Percentiles rank a stretch among this genome's conserved stretches.
Conservation (phyloP, 1,284 basidiomycete genomes). For the Salmacisia buchloeana region DNA sequence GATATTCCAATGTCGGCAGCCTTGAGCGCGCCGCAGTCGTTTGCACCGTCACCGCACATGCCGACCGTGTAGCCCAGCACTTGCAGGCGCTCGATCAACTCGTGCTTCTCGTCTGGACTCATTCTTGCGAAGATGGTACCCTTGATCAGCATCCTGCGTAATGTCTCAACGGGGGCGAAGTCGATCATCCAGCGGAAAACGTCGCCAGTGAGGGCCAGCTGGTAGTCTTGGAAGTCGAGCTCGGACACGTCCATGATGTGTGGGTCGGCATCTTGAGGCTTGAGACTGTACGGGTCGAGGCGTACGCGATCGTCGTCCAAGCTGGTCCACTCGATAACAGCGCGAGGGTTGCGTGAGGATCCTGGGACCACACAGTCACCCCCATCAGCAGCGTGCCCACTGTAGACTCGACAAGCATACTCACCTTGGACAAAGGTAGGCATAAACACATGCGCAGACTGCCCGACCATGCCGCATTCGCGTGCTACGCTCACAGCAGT, state of each 20-base stretch:
- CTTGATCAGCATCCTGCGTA: conserved; percentile 75
- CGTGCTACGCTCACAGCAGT: conserved; percentile 95
- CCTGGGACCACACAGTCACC: conserved; percentile 53
- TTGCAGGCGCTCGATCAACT: conserved; percentile 91
- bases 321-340: conserved; percentile 80
- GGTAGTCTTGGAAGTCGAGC: conserved; percentile 67
- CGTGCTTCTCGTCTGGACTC: conserved; percentile 99
- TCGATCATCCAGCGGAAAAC: conserved; percentile 99
- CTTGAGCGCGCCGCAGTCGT: conserved; percentile 96
- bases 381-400: neutral
- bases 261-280: conserved; percentile 51
- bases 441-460: conserved; percentile 84
- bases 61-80: conserved; percentile 88
- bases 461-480: conserved; percentile 84
- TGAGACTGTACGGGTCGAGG: conserved; percentile 76
- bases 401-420: conserved; percentile 22
- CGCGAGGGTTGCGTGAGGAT: conserved; percentile 60
- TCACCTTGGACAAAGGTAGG: conserved; percentile 73
- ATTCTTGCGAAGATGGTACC: conserved; percentile 95
- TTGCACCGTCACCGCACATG: conserved; percentile 98
- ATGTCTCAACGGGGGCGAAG: conserved; percentile 74
- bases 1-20: conserved; percentile 97
- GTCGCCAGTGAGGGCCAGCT: conserved; percentile 90
- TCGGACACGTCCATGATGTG: conserved; percentile 41
- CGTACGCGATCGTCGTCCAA: conserved; percentile 83